Evolutionary conservation across 78 protist genomes (phyloP).

Genomic region (Pelomyxa schiedti): DNA sequence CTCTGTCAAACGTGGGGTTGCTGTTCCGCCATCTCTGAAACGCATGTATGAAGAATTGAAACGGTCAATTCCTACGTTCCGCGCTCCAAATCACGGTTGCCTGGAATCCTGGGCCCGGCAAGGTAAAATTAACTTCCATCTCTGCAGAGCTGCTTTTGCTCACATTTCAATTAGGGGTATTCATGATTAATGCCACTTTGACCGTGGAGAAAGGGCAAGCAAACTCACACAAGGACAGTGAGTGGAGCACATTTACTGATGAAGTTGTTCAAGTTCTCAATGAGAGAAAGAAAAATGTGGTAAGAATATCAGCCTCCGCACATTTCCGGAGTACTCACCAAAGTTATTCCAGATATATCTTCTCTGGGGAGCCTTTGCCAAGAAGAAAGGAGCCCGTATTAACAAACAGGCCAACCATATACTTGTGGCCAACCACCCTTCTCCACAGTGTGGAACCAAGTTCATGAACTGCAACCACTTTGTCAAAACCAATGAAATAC

Average conservation of each 20-base stretch:
- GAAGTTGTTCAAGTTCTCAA: slow-evolving; percentile 15
- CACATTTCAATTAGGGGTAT: no score
- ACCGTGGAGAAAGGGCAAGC: slow-evolving; percentile 44
- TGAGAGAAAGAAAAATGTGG: neutral
- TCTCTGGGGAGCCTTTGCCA: slow-evolving; percentile 46
- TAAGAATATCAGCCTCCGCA: slow-evolving; percentile 13
- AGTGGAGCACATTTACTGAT: slow-evolving; percentile 71
- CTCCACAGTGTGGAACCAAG: slow-evolving; percentile 16
- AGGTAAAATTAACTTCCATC: no score
- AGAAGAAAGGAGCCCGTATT: slow-evolving; percentile 15
- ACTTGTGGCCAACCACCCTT: slow-evolving; percentile 36
- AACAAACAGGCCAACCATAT: slow-evolving; percentile 12
- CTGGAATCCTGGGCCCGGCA: slow-evolving; percentile 57
- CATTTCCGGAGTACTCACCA: neutral
- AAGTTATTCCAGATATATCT: neutral
- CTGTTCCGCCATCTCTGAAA: slow-evolving; percentile 44
- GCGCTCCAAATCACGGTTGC: slow-evolving; percentile 27
- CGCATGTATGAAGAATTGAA: slow-evolving; percentile 54
- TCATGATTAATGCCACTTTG: slow-evolving; percentile 53
- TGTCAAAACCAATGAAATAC: neutral
- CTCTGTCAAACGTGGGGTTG: slow-evolving; percentile 33
- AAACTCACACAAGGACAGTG: slow-evolving; percentile 45
- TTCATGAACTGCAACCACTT: neutral
- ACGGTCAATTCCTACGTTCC: slow-evolving; percentile 13
- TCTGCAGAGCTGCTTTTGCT: no score